phyloP scores from a whole-genome alignment of 768 basidiomycete genomes.

The Boletellus sp. region DNA sequence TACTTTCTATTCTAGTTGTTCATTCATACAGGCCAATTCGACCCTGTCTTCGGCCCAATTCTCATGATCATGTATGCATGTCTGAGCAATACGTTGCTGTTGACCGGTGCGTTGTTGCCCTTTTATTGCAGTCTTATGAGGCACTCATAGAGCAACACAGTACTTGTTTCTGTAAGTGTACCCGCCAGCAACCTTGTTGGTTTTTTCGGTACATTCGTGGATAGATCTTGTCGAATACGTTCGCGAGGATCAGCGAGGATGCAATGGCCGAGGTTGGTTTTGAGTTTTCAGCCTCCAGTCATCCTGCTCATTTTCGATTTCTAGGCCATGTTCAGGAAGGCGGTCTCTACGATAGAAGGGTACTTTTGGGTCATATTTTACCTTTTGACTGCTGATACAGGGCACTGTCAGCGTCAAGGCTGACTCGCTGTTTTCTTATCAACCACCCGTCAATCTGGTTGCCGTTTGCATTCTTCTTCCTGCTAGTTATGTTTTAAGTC shows the following conservation, averaged over 20 bases:
- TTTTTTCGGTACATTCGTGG: constrained; percentile 11
- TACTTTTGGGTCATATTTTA: constrained; percentile 25
- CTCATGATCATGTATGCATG: constrained; percentile 90
- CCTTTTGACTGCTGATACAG: constrained; percentile 11
- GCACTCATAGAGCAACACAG: constrained; percentile 34
- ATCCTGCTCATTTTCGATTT: not conserved
- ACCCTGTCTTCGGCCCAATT: constrained; percentile 85
- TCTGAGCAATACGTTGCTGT: constrained; percentile 84
- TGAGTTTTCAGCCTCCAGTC: not conserved
- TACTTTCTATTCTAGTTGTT: not conserved
- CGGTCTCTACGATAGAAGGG: constrained; percentile 95
- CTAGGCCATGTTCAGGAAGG: constrained; percentile 92
- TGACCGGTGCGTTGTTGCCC: constrained; percentile 62
- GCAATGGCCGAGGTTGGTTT: constrained; percentile 78
- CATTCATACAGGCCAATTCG: constrained; percentile 58
- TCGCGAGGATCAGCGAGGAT: constrained; percentile 89
- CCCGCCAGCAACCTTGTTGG: not conserved
- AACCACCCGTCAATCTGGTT: constrained; percentile 87
- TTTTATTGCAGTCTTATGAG: not conserved
- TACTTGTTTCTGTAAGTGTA: constrained; percentile 69
- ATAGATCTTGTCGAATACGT: constrained; percentile 93
- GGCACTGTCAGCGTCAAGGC: constrained; percentile 64
- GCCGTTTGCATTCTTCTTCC: constrained; percentile 88
- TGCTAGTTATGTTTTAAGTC: constrained; percentile 76
- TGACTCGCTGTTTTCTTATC: constrained; percentile 90